phyloP scores from a whole-genome alignment of 805 yeast species.

The Starmerella apis region DNA sequence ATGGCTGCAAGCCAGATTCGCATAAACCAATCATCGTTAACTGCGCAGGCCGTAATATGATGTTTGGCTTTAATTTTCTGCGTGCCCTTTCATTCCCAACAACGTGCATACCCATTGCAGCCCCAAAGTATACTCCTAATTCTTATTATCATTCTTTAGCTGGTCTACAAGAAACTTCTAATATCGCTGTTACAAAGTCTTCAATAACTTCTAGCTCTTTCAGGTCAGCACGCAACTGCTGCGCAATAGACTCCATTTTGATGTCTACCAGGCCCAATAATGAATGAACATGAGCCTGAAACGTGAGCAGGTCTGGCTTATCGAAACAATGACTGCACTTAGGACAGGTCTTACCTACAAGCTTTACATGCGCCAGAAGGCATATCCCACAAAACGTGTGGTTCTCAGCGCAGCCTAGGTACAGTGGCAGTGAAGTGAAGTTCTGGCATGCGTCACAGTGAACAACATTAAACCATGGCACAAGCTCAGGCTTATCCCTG shows the following conservation, averaged over 20 bases:
- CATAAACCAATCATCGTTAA: neutral
- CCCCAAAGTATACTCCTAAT: neutral
- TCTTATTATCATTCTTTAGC: neutral
- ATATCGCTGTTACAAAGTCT: neutral
- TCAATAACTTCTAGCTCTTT: neutral
- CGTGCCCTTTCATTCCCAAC: too few species aligned
- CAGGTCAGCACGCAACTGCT: neutral
- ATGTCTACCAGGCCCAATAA: conserved; percentile 7
- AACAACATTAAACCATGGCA: conserved; percentile 12
- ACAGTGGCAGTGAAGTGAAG: conserved; percentile 13
- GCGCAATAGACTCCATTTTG: neutral
- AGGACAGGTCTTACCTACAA: conserved; percentile 6
- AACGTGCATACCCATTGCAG: neutral
- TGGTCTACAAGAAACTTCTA: neutral
- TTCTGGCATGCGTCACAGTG: conserved; percentile 13
- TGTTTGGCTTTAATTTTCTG: neutral
- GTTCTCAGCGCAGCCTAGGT: conserved; percentile 12
- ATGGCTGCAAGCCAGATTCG: too few species aligned
- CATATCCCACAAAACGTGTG: conserved; percentile 16
- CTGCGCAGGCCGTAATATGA: neutral
- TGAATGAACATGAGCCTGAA: conserved; percentile 11
- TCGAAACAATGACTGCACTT: conserved; percentile 7
- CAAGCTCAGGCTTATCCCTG: conserved; percentile 6
- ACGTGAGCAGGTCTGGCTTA: conserved; percentile 3
- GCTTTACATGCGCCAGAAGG: neutral